These are phyloP conservation scores for Tuber indicum DNA, from an alignment of 495 filamentous ascomycete species.

Conservation along the genomic window DNA sequence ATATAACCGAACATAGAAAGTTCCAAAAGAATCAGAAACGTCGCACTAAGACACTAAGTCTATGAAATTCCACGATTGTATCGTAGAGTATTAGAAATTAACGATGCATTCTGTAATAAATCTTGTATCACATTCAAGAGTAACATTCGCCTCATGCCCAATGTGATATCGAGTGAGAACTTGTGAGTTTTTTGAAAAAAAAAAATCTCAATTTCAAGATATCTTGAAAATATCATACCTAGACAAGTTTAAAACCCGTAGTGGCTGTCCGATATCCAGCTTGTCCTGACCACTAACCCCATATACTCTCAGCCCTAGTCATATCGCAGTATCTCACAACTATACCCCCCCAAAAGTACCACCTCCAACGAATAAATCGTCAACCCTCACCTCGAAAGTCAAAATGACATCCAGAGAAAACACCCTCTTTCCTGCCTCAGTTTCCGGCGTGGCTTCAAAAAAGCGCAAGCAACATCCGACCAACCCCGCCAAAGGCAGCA, in stretches of 20 bases:
- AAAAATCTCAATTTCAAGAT: neutral
- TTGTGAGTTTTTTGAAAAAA: neutral
- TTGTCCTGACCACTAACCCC: neutral
- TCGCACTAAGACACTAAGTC: neutral
- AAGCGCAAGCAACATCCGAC: neutral
- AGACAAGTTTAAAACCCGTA: neutral
- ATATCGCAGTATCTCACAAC: neutral
- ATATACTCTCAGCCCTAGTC: neutral
- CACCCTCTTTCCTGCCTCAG: neutral
- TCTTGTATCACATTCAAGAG: neutral
- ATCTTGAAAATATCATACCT: neutral
- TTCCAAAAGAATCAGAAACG: neutral
- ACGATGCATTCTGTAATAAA: neutral
- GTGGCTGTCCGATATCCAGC: neutral
- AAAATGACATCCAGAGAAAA: neutral
- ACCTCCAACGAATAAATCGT: neutral
- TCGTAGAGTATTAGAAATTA: neutral
- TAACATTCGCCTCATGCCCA: neutral
- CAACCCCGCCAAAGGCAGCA: neutral
- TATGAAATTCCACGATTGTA: neutral
- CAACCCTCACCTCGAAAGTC: neutral
- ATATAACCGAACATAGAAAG: neutral
- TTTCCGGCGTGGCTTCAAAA: neutral
- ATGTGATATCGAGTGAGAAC: neutral
- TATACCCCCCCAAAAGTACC: neutral